Conservation (phyloP, 495 filamentous ascomycete species). For the Podospora conica region DNA sequence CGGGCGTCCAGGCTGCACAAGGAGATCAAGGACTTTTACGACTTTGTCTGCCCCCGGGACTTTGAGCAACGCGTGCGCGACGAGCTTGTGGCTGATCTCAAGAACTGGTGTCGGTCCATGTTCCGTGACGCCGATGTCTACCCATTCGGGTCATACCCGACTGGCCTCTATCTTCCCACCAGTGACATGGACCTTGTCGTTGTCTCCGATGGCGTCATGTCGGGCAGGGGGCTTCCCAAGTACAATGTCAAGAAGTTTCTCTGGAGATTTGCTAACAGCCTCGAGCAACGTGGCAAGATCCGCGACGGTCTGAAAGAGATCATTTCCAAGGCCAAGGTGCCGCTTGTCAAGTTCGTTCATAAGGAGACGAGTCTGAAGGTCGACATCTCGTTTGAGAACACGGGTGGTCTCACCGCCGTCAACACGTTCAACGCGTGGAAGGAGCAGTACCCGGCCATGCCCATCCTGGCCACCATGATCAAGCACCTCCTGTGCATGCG, state of each 20-base stretch:
- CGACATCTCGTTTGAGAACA: slow-evolving; percentile 92
- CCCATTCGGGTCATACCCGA: slow-evolving; percentile 86
- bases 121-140: slow-evolving; percentile 54
- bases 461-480: slow-evolving; percentile 71
- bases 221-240: slow-evolving; percentile 22
- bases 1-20: slow-evolving; percentile 61
- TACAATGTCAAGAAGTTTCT: slow-evolving; percentile 37
- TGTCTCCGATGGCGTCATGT: slow-evolving; percentile 58
- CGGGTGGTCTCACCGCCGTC: slow-evolving; percentile 70
- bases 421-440: slow-evolving; percentile 76
- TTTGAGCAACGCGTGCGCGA: slow-evolving; percentile 71
- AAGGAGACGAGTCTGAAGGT: slow-evolving; percentile 64
- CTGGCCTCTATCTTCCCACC: slow-evolving; percentile 82
- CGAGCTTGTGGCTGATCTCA: slow-evolving; percentile 59
- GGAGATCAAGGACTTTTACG: slow-evolving; percentile 82
- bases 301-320: slow-evolving; percentile 49
- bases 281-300: slow-evolving; percentile 47
- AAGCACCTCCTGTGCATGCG: slow-evolving; percentile 91
- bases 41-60: slow-evolving; percentile 67
- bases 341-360: slow-evolving; percentile 87
- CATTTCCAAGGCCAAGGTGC: slow-evolving; percentile 74
- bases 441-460: slow-evolving; percentile 70
- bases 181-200: slow-evolving; percentile 90
- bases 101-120: slow-evolving; percentile 43
- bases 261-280: slow-evolving; percentile 41